Conservation (phyloP, 2,329 filamentous ascomycete species). For the Chrysoporthe cubensis region DNA sequence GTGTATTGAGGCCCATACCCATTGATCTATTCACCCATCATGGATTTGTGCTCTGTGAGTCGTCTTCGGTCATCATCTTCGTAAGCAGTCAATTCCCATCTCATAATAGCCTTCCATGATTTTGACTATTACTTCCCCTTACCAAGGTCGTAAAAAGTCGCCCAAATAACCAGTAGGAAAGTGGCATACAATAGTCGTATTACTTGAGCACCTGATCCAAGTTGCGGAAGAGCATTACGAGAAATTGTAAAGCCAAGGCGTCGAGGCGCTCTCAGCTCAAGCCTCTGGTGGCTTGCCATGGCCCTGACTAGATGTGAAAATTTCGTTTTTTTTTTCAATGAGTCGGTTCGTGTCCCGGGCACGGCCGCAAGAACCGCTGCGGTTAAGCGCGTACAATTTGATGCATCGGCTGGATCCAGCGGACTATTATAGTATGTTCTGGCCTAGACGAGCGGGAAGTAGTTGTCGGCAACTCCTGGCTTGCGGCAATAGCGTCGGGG, state of each 20-base stretch:
- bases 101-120: not conserved
- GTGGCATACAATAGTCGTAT: not conserved
- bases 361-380: not conserved
- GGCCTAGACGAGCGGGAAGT: not conserved
- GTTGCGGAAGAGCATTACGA: not conserved
- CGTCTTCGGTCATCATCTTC: not conserved
- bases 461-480: not conserved
- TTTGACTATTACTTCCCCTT: not conserved
- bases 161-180: not conserved
- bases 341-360: not conserved
- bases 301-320: not conserved
- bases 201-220: not conserved
- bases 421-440: not conserved
- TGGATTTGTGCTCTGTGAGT: not conserved
- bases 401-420: not conserved
- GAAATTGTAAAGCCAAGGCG: not conserved
- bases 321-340: not conserved
- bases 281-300: not conserved
- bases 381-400: not conserved
- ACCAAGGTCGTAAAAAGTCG: not conserved
- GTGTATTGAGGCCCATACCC: not conserved
- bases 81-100: not conserved
- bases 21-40: not conserved
- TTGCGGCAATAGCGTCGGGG: not conserved
- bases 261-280: conserved; percentile 4